Conservation (phyloP, 2,329 filamentous ascomycete species). For the Penicillium sp. region DNA sequence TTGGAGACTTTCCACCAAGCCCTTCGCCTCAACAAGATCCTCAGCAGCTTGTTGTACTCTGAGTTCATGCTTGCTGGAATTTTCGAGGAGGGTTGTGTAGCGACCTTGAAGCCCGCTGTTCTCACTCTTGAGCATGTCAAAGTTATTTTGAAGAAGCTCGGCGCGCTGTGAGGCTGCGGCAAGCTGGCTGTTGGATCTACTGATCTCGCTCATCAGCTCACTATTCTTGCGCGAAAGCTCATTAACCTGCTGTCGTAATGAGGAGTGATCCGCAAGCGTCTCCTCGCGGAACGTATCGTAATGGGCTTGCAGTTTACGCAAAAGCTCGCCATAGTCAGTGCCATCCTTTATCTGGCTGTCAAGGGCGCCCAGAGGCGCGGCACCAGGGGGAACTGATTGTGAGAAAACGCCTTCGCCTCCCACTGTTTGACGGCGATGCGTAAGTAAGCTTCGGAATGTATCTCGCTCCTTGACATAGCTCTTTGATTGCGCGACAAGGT, state of each 20-base stretch:
- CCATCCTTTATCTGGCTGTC: conserved; percentile 46
- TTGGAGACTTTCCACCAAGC: conserved; percentile 75
- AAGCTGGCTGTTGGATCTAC: conserved; percentile 72
- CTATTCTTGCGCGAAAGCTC: conserved; percentile 75
- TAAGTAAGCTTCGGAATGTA: conserved; percentile 92
- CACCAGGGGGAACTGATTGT: conserved; percentile 58
- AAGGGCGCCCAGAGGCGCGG: conserved; percentile 42
- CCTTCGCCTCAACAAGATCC: conserved; percentile 80
- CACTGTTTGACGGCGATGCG: conserved; percentile 62
- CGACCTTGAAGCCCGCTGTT: conserved; percentile 83
- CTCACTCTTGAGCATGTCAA: conserved; percentile 73
- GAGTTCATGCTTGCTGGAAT: conserved; percentile 81
- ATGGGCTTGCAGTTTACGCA: conserved; percentile 82
- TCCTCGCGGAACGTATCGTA: conserved; percentile 88
- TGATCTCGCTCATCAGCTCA: conserved; percentile 72
- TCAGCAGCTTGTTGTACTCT: conserved; percentile 87
- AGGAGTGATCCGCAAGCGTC: conserved; percentile 70
- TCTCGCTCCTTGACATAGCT: conserved; percentile 94
- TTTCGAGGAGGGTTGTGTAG: conserved; percentile 68
- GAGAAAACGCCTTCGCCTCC: conserved; percentile 61
- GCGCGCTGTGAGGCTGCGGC: conserved; percentile 76
- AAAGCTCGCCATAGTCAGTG: conserved; percentile 68
- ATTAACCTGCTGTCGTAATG: conserved; percentile 79
- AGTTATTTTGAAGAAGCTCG: conserved; percentile 85
- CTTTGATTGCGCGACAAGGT: conserved; percentile 75